Conservation (phyloP, 768 basidiomycete species). For the Cubamyces sp. region DNA sequence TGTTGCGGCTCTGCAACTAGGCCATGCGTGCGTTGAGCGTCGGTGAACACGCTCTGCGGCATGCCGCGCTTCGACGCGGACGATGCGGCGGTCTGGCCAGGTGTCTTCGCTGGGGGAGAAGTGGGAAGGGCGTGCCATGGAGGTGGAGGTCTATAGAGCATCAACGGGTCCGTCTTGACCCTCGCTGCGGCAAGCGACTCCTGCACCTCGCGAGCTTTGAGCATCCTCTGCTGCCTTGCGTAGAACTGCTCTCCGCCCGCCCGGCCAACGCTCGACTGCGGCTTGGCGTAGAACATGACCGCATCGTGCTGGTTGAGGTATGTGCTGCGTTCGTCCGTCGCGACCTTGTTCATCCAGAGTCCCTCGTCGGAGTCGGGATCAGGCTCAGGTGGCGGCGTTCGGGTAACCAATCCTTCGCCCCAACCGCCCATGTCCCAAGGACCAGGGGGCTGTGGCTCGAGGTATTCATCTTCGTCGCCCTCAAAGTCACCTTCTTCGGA, state of each 20-base stretch:
- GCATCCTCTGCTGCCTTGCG: not conserved
- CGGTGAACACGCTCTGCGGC: not conserved
- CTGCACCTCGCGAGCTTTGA: not conserved
- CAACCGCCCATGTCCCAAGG: not conserved
- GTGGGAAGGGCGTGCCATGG: conserved; percentile 26
- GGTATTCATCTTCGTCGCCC: not conserved
- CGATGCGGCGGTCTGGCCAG: not conserved
- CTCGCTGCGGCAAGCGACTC: not conserved
- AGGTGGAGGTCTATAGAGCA: conserved; percentile 31
- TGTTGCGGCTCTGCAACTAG: too few species aligned
- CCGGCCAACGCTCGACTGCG: not conserved
- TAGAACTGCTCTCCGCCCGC: not conserved
- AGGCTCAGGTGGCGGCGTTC: not conserved
- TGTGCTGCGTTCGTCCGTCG: conserved; percentile 1
- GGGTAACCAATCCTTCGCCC: not conserved
- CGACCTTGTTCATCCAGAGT: not conserved
- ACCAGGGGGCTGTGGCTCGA: not conserved
- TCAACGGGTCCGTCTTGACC: conserved; percentile 9
- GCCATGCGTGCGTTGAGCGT: not conserved
- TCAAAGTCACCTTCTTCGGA: not conserved
- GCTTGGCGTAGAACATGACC: conserved; percentile 7
- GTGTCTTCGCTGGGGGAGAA: not conserved
- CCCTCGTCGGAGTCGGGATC: not conserved
- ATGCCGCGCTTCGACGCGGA: not conserved
- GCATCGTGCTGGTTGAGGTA: not conserved